Base-by-base conservation (phyloP, 1,139 yeast genomes). In the Pichia sp. region DNA sequence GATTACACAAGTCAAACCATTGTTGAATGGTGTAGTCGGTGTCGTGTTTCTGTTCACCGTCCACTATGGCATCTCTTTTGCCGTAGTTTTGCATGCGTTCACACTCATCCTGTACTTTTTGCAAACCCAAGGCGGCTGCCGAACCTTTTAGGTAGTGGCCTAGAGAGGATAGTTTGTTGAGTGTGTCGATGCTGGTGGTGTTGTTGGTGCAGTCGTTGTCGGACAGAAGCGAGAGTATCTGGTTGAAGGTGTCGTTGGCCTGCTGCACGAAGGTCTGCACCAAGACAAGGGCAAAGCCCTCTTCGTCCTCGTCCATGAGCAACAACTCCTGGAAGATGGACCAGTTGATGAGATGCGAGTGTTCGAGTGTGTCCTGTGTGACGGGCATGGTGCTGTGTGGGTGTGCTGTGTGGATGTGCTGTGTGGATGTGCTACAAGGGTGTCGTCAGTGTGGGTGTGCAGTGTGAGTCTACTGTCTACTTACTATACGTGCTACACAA, bases 121-220 rank as follows among this genome's bases (percentile, higher is more conserved):
- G 80, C 53, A 93, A 75, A 1, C 99, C 99, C 56, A 95, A 73
- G 1, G 97, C 95, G 3, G 98, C 96, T 1, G 98, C 95, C 13
- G 95, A 85, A 45, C 99, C 99, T 68, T 95, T 95, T 57, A 93
- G 74, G 67, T 88, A 93, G 67, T 93, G 99, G 29, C 99, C 99
- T 58, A 87, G 73, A 22, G 82, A 75, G 28, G 93, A 85, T 56
- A 93, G 73, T 56, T 80, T 75, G 42, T 73, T 77, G 55, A 91
- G 75, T 63, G 85, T 76, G 18, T 65, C 66, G 57, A 58, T 63
- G 2, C n/a, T n/a, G n/a, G n/a, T n/a, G n/a, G n/a, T n/a, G n/a
- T n/a, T n/a, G n/a, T n/a, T n/a, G n/a, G n/a, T n/a, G n/a, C n/a
- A n/a, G n/a, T n/a, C n/a, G n/a, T n/a, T n/a, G n/a, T n/a, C n/a